A percentile compares a stretch with the other conserved stretches of the same genome.
These are phyloP conservation scores for Daldinia vernicosa DNA, from an alignment of 495 filamentous ascomycete species.

Conservation along the genomic window DNA sequence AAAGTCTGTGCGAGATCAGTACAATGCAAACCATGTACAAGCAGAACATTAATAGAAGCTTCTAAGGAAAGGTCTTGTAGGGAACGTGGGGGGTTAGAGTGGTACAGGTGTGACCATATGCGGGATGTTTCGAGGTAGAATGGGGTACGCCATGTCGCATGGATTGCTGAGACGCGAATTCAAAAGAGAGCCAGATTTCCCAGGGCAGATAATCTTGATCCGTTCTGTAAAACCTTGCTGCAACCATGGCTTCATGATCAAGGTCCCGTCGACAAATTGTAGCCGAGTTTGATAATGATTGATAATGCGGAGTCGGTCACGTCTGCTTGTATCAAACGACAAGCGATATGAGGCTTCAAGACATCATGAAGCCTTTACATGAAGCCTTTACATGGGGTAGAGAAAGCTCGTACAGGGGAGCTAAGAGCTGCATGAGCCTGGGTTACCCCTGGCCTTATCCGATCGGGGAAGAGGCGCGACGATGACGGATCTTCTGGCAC, in stretches of 20 bases:
- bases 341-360: conserved; percentile 36
- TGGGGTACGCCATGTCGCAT: conserved; percentile 26
- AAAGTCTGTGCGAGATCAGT: conserved; percentile 66
- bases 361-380: conserved; percentile 25
- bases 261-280: conserved; percentile 27
- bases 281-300: conserved; percentile 36
- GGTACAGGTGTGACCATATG: conserved; percentile 36
- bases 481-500: conserved; percentile 31
- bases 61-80: conserved; percentile 34
- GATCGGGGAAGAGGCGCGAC: conserved; percentile 37
- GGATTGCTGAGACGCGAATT: conserved; percentile 33
- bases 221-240: conserved; percentile 16
- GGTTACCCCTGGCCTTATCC: conserved; percentile 30
- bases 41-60: conserved; percentile 44
- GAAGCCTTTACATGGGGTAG: no score
- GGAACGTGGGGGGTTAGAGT: conserved; percentile 39
- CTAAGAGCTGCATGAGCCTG: conserved; percentile 37
- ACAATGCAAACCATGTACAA: conserved; percentile 35
- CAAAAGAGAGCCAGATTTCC: conserved; percentile 29
- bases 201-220: conserved; percentile 34
- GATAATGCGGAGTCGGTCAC: conserved; percentile 31
- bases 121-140: conserved; percentile 33
- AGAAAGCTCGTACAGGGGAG: conserved; percentile 36
- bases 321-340: conserved; percentile 30
- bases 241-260: conserved; percentile 43